phyloP scores from a whole-genome alignment of 768 basidiomycete species.

The Rhodotorula paludigena region DNA sequence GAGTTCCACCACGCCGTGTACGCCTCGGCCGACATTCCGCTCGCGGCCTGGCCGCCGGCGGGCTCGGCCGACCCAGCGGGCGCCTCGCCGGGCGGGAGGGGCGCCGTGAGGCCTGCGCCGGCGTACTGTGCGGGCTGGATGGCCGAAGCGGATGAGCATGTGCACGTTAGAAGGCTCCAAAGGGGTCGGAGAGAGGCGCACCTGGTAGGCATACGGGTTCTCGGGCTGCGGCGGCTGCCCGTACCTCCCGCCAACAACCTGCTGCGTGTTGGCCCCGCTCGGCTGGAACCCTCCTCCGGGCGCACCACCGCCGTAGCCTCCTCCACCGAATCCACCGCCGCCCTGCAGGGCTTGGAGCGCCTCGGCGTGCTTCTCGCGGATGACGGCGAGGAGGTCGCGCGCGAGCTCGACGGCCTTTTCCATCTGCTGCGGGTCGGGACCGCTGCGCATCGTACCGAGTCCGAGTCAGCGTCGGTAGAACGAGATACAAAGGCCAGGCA shows the following conservation, averaged over 20 bases:
- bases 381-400: constrained; percentile 84
- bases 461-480: background rate
- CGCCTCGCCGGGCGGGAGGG: constrained; percentile 36
- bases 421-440: constrained; percentile 82
- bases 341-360: constrained; percentile 51
- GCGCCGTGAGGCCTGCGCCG: constrained; percentile 31
- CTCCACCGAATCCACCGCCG: background rate
- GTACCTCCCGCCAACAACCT: background rate
- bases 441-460: constrained; percentile 49
- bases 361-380: constrained; percentile 79
- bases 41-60: constrained; percentile 2
- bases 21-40: constrained; percentile 26
- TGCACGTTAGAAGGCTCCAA: accelerated
- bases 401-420: constrained; percentile 79
- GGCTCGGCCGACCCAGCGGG: constrained; percentile 12
- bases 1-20: constrained; percentile 36
- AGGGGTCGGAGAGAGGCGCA: background rate
- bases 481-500: background rate
- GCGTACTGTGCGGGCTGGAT: constrained; percentile 25
- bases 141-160: background rate
- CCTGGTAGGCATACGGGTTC: constrained; percentile 27
- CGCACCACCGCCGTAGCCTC: background rate
- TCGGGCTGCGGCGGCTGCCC: constrained; percentile 7
- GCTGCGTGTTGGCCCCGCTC: background rate
- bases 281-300: background rate